phyloP scores from a whole-genome alignment of 179 eudicot species.

The Sideroxylon spinosum region DNA sequence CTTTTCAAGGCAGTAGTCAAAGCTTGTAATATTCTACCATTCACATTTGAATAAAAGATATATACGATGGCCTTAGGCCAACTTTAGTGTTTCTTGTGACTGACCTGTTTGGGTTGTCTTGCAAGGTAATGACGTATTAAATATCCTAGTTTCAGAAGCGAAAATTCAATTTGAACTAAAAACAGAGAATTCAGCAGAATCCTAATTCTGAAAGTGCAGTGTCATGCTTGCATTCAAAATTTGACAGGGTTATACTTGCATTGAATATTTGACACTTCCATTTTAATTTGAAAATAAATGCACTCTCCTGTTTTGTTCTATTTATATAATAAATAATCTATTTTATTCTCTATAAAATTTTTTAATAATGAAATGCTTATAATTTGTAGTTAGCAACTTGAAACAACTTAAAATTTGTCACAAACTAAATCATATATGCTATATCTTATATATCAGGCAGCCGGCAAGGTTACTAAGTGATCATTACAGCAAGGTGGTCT shows the following conservation, averaged over 20 bases:
- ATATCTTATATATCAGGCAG: not conserved
- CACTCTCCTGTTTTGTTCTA: not conserved
- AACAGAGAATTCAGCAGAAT: not conserved
- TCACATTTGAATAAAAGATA: not conserved
- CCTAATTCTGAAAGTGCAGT: not conserved
- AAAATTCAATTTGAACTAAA: not conserved
- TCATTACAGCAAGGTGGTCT: not conserved
- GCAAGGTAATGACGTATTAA: not conserved
- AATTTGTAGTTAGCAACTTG: not conserved
- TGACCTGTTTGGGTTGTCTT: not conserved
- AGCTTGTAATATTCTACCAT: not conserved
- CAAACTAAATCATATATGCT: not conserved
- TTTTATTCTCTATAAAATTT: not conserved
- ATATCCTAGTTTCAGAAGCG: no score
- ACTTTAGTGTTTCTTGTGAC: not conserved
- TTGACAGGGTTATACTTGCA: not conserved
- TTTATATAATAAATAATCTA: no score
- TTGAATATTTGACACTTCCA: not conserved
- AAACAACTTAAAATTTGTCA: not conserved
- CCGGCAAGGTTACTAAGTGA: conserved; percentile 3
- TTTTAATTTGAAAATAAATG: not conserved
- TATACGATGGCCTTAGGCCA: not conserved
- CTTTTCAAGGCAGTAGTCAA: not conserved
- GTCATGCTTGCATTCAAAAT: not conserved
- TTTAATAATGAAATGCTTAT: not conserved